Base-by-base conservation (phyloP, 805 yeast genomes). In the Candida cerambycidarum region DNA sequence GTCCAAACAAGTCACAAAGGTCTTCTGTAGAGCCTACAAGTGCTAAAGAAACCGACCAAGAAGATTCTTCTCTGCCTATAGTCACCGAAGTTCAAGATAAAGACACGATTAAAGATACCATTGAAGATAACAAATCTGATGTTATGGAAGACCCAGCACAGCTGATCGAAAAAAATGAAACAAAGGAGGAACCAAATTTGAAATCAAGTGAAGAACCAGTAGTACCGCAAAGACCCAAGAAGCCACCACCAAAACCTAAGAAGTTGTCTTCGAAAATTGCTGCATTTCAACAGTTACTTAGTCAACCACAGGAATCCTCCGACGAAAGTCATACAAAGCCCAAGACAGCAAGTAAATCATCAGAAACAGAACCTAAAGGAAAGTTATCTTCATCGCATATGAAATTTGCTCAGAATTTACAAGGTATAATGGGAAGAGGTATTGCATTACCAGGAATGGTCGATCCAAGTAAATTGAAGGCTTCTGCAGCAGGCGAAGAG, bases 241-340 rank as follows among this genome's bases (percentile, higher is more conserved):
- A 60, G 2, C 70, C 88, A 11, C 89, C 89, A 5, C 83, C 80
- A 23, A 81, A 81, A 17, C 92, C 92, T 3, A 84, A 84, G 54
- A 85, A 85, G 52, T 80, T 88, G 13, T 84, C 92, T 0, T 81
- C 89, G 1, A 83, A 75, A 48, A 85, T 85, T 46, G 89, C 90
- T 1, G 89, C 89, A 0, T 85, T 85, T 59, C 95, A 85, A 56
- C 85, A 83, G 54, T 79, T 83, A 84, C 68, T 85, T 42, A 77
- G 76, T 38, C 65, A 61, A 32, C 45, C 41, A 1, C 29, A 30
- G 13, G 33, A 37, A 9, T 4, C 39, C 5, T 30, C 41, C 6
- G 28, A 21, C 3, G 28, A 33, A 8, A 18, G 11, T 16, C 11
- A 8, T 16, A 7, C 17, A 6, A 37, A 18, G 11, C 32, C 24